These are phyloP conservation scores for Fusarium papillatum DNA, from an alignment of 2,329 filamentous ascomycete genomes.

Conservation along the genomic window DNA sequence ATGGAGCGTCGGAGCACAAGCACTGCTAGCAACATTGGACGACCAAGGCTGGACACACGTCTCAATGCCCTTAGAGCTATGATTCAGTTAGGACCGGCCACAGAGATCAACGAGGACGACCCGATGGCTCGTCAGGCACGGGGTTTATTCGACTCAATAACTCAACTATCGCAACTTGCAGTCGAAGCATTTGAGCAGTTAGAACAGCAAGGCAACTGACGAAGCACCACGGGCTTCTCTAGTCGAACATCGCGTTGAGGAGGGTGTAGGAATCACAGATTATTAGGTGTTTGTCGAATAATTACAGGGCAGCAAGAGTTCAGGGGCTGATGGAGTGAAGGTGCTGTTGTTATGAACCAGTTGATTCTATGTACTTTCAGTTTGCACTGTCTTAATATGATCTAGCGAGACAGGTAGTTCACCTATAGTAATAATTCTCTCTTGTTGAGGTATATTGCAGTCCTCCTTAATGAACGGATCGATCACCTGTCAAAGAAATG, in stretches of 20 bases:
- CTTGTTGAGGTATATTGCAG: not conserved
- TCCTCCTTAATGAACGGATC: not conserved
- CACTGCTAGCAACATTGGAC: not conserved
- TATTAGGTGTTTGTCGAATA: not conserved
- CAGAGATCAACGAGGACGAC: not conserved
- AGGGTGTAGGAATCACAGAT: not conserved
- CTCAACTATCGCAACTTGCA: not conserved
- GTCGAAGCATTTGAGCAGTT: constrained; percentile 1
- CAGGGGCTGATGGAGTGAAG: not conserved
- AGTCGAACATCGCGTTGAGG: not conserved
- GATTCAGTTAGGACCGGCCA: constrained; percentile 6
- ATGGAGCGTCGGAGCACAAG: not conserved
- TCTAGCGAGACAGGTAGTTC: not conserved
- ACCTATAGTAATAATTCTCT: not conserved
- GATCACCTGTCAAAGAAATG: not conserved
- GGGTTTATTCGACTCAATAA: constrained; percentile 11
- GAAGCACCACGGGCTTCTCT: not conserved
- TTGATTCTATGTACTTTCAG: not conserved
- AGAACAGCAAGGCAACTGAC: not conserved
- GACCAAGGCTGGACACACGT: not conserved
- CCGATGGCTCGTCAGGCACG: constrained; percentile 9
- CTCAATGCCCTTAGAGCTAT: not conserved
- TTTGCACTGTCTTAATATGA: not conserved
- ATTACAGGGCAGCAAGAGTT: not conserved
- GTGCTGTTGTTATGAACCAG: not conserved